Base-by-base conservation (phyloP, 164 flowering plant species). In the Kingdonia uniflora region DNA sequence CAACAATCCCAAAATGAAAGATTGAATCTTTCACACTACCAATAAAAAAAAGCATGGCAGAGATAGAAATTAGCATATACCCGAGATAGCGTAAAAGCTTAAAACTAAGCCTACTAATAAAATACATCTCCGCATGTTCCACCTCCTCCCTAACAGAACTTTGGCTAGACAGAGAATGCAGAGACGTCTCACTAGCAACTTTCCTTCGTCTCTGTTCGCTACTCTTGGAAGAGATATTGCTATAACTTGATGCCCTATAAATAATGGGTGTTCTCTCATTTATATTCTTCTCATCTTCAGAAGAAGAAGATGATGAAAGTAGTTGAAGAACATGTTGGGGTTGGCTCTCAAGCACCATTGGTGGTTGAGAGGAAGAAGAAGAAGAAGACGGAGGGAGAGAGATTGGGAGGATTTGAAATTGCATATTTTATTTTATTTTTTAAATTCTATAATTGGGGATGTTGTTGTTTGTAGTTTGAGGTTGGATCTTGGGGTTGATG, bases 31-130 rank as follows among this genome's bases (percentile, higher is more conserved):
- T n/a, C n/a, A n/a, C n/a, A n/a, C n/a, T n/a, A n/a, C n/a, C n/a
- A n/a, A n/a, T n/a, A n/a, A n/a, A n/a, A n/a, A n/a, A n/a, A n/a
- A n/a, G n/a, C n/a, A n/a, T n/a, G n/a, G n/a, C n/a, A n/a, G n/a
- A n/a, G n/a, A n/a, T n/a, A n/a, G n/a, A n/a, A n/a, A n/a, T n/a
- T n/a, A n/a, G n/a, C n/a, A n/a, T n/a, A n/a, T 79, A 91, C 97
- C 96, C 89, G 6, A 87, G 81, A 68, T 75, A 91, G 0, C 75
- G 67, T 57, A 83, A 59, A 11, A 59, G 43, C 21, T 59, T 43
- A 29, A 42, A 42, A 13, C 43, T 26, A 42, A 59, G 42, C 5
- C 62, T 55, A 33, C 56, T 33, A 51, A 59, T 52, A 19, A 51
- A 59, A 33, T 20, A 26, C 17, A 50, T 43, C 33, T 59, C 56